A percentile compares a stretch with the other conserved stretches of the same genome.
Conservation (phyloP, 495 filamentous ascomycete species). For the Achaetomiella virescens region DNA sequence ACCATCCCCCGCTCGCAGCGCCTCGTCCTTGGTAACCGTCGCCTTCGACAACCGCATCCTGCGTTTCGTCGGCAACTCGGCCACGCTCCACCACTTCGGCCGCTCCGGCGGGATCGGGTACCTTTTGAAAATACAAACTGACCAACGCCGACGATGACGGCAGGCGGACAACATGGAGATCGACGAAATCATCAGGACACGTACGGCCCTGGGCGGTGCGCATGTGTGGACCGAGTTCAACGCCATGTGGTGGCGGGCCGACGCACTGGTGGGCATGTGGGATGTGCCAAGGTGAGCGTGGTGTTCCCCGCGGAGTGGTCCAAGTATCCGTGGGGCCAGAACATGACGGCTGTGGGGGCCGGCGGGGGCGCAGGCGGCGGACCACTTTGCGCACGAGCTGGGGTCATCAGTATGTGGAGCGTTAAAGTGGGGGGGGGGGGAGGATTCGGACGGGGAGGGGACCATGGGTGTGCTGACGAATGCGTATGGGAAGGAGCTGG, state of each 20-base stretch:
- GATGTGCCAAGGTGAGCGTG: background rate
- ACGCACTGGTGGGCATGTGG: background rate
- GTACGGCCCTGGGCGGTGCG: background rate
- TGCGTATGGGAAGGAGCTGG: background rate
- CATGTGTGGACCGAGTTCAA: background rate
- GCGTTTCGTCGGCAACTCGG: too few relatives aligned
- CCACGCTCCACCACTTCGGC: too few relatives aligned
- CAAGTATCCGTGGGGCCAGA: background rate
- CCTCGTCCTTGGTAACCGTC: too few relatives aligned
- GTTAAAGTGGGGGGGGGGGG: background rate
- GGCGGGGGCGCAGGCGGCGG: background rate
- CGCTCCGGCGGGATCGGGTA: too few relatives aligned
- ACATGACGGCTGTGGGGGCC: background rate
- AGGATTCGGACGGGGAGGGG: background rate
- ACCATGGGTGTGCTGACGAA: too few relatives aligned
- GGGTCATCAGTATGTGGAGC: background rate
- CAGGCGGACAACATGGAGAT: background rate
- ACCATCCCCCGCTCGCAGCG: too few relatives aligned
- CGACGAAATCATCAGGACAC: background rate
- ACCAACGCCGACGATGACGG: background rate
- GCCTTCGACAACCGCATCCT: too few relatives aligned
- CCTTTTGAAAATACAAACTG: too few relatives aligned
- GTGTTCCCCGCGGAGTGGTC: background rate
- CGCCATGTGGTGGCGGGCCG: background rate
- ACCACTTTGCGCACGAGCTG: slow-evolving; percentile 3